Evolutionary conservation across 1,284 basidiomycete genomes (phyloP).

Genomic region (Rhodotorula sp.): DNA sequence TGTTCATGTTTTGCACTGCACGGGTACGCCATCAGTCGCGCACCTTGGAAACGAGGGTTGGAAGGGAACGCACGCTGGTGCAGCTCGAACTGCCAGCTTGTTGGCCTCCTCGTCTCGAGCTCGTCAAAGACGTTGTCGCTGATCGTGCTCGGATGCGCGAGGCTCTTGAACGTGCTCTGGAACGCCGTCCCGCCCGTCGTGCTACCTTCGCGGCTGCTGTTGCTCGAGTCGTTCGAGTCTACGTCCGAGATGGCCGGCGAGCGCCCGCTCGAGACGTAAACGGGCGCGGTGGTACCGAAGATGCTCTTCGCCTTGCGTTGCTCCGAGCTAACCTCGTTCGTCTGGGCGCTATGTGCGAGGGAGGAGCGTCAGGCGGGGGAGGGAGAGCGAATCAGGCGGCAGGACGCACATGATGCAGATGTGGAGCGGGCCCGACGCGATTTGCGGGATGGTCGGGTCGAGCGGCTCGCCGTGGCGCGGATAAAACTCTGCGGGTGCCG

Average conservation of each 20-base stretch:
- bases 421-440: conserved; percentile 19
- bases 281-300: conserved; percentile 28
- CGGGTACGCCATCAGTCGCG: neutral
- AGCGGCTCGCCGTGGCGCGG: conserved; percentile 31
- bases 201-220: neutral
- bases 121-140: conserved; percentile 68
- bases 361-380: neutral
- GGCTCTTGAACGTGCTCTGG: conserved; percentile 45
- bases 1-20: conserved; percentile 60
- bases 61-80: conserved; percentile 63
- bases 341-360: conserved; percentile 25
- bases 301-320: conserved; percentile 32
- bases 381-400: no score
- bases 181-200: conserved; percentile 11
- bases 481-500: conserved; percentile 31
- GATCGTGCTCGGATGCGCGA: conserved; percentile 38
- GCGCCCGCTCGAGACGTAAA: conserved; percentile 18
- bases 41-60: neutral
- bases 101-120: conserved; percentile 64
- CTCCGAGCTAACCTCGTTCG: conserved; percentile 38
- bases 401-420: conserved; percentile 28
- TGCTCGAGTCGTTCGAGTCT: conserved; percentile 14
- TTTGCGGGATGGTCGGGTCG: conserved; percentile 7
- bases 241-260: conserved; percentile 28
- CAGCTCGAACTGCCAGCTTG: conserved; percentile 89